Conservation (phyloP, 371 early-diverging fungal genomes). For the Mucor irregularis region DNA sequence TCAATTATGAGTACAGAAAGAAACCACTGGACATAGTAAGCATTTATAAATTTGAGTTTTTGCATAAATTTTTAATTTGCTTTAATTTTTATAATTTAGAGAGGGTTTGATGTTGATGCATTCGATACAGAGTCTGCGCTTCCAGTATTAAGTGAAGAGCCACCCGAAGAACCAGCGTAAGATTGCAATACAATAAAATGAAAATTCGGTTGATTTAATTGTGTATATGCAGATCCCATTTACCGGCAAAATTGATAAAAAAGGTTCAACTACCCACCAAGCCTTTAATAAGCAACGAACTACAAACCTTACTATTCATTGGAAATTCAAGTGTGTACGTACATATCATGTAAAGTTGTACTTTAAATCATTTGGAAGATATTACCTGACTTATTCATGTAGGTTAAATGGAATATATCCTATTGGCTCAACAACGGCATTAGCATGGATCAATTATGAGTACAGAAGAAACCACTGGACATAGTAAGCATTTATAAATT, state of each 20-base stretch:
- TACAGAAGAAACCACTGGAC: slow-evolving; percentile 5
- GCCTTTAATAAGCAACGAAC: slow-evolving; percentile 5
- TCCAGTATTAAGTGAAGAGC: slow-evolving; percentile 10
- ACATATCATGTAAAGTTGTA: slow-evolving; percentile 11
- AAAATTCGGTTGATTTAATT: too few relatives aligned
- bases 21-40: slow-evolving; percentile 18
- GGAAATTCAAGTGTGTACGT: slow-evolving; percentile 14
- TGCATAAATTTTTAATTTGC: not conserved
- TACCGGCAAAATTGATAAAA: not conserved
- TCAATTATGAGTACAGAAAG: slow-evolving; percentile 13
- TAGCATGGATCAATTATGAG: slow-evolving; percentile 18
- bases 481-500: slow-evolving; percentile 9
- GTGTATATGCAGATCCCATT: not conserved
- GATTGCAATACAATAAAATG: too few relatives aligned
- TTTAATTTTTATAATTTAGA: slow-evolving; percentile 3
- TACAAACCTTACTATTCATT: slow-evolving; percentile 16
- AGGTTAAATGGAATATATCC: slow-evolving; percentile 25
- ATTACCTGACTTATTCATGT: not conserved
- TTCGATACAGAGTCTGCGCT: slow-evolving; percentile 16
- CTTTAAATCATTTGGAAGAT: not conserved
- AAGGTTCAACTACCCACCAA: slow-evolving; percentile 5
- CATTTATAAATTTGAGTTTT: not conserved
- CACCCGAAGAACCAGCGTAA: slow-evolving; percentile 21
- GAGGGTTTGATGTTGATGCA: slow-evolving; percentile 19
- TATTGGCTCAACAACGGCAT: slow-evolving; percentile 9